phyloP scores from a whole-genome alignment of 176 grass and related monocot genomes.

The Pontederia paniculata region DNA sequence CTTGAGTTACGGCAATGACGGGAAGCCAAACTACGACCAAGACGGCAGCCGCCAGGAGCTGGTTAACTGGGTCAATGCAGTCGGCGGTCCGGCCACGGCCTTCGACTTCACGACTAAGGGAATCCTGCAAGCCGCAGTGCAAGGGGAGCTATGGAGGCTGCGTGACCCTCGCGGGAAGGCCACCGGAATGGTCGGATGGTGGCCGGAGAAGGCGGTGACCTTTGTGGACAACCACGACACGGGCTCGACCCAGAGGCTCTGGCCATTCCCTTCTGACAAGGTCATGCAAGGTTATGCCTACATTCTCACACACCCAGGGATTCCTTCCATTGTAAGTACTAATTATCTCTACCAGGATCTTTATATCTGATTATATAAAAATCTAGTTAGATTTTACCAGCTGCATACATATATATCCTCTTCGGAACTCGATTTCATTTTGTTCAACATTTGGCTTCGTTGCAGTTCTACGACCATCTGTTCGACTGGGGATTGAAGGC shows the following conservation, averaged over 20 bases:
- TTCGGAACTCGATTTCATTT: no score
- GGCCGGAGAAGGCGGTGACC: neutral
- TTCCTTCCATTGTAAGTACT: neutral
- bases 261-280: slow-evolving; percentile 1
- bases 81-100: neutral
- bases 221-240: slow-evolving; percentile 2
- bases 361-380: no score
- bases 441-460: no score
- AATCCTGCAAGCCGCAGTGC: neutral
- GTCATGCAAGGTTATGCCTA: neutral
- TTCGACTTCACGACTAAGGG: neutral
- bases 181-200: neutral
- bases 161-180: neutral
- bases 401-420: no score
- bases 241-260: neutral
- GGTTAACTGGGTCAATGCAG: neutral
- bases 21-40: neutral
- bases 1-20: neutral
- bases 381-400: no score
- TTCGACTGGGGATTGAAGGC: slow-evolving; percentile 72
- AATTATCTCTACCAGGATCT: no score
- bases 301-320: neutral
- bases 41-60: neutral
- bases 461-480: slow-evolving; percentile 73
- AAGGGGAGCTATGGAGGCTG: neutral